These are phyloP conservation scores for Alternaria viburni DNA, from an alignment of 2,329 filamentous ascomycete genomes.

Conservation along the genomic window DNA sequence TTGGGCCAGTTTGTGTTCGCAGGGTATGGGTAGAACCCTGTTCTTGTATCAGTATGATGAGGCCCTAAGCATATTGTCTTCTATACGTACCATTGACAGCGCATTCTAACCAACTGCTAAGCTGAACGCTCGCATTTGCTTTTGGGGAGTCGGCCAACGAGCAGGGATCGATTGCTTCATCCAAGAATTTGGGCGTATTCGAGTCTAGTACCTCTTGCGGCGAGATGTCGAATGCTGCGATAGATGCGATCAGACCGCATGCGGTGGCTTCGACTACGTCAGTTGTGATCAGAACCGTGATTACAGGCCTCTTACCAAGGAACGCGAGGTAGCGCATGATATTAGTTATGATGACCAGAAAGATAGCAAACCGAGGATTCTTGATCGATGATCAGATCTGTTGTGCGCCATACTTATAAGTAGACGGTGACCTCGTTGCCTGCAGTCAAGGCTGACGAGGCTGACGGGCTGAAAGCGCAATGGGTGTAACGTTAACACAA, in stretches of 20 bases:
- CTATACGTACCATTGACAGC: slow-evolving; percentile 33
- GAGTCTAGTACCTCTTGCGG: slow-evolving; percentile 7
- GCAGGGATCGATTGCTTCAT: slow-evolving; percentile 28
- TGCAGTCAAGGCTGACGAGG: slow-evolving; percentile 9
- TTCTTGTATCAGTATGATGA: background rate
- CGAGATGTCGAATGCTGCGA: slow-evolving; percentile 1
- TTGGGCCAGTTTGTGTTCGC: slow-evolving; percentile 38
- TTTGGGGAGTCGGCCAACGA: slow-evolving; percentile 23
- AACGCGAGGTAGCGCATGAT: slow-evolving; percentile 9
- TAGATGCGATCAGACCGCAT: slow-evolving; percentile 2
- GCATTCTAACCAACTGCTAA: slow-evolving; percentile 41
- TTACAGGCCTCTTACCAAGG: slow-evolving; percentile 1
- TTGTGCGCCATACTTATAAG: slow-evolving; percentile 2
- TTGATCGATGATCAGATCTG: background rate
- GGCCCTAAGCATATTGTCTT: background rate
- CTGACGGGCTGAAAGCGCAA: slow-evolving; percentile 5
- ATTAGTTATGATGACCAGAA: background rate
- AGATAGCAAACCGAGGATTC: fast-evolving
- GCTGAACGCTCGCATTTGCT: slow-evolving; percentile 37
- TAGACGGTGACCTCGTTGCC: background rate
- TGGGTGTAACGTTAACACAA: slow-evolving; percentile 3
- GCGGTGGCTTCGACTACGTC: background rate
- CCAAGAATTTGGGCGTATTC: background rate
- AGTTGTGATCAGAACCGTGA: background rate
- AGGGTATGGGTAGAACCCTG: slow-evolving; percentile 43